phyloP scores from a whole-genome alignment of 129 eudicot species.

The Oenanthe sinensis region DNA sequence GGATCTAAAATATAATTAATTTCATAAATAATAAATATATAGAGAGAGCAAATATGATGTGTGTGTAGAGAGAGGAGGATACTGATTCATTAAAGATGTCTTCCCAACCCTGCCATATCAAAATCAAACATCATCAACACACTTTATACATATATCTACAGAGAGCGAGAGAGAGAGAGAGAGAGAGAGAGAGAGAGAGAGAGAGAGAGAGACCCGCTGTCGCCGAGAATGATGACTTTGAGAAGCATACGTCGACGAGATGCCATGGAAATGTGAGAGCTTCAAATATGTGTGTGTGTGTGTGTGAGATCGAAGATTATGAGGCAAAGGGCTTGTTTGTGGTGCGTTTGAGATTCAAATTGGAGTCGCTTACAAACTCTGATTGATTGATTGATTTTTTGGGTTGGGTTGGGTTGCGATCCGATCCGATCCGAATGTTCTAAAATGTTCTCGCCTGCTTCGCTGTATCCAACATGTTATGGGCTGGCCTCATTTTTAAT shows the following conservation, averaged over 20 bases:
- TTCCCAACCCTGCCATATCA: slow-evolving; percentile 40
- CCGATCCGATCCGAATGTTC: background rate
- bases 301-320: background rate
- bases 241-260: slow-evolving; percentile 61
- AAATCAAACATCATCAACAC: slow-evolving; percentile 16
- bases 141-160: background rate
- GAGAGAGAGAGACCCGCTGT: slow-evolving; percentile 40
- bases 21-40: background rate
- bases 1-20: background rate
- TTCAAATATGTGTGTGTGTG: slow-evolving; percentile 1
- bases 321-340: too few species aligned
- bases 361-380: background rate
- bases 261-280: slow-evolving; percentile 32
- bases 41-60: background rate
- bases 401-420: background rate
- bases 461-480: background rate
- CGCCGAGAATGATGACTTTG: slow-evolving; percentile 63
- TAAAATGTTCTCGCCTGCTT: background rate
- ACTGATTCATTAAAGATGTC: slow-evolving; percentile 65
- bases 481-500: background rate
- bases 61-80: slow-evolving; percentile 21
- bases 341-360: background rate
- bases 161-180: slow-evolving; percentile 4
- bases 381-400: background rate
- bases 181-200: background rate